Evolutionary conservation across 768 basidiomycete genomes (phyloP).

Genomic region (Hypsizygus marmoreus): DNA sequence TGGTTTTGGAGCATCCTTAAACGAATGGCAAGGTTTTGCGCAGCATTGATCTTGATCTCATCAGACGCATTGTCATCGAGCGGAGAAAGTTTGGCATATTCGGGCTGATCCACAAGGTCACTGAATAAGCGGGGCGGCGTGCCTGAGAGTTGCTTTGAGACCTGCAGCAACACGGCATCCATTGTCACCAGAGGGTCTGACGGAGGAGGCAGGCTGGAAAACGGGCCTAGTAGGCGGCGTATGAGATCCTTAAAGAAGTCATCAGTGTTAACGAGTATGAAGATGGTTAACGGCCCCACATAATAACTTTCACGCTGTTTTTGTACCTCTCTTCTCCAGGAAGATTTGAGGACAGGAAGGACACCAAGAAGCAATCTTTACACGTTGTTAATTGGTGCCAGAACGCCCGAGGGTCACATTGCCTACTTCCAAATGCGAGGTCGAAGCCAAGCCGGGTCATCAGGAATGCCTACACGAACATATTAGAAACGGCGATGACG

Average conservation of each 20-base stretch:
- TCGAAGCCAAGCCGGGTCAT: slow-evolving; percentile 74
- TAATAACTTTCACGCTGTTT: slow-evolving; percentile 75
- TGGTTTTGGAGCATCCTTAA: slow-evolving; percentile 43
- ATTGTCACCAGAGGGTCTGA: slow-evolving; percentile 35
- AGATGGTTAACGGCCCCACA: too few relatives aligned
- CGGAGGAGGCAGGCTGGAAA: slow-evolving; percentile 45
- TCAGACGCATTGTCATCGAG: slow-evolving; percentile 49
- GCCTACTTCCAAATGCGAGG: slow-evolving; percentile 78
- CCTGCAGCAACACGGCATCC: slow-evolving; percentile 52
- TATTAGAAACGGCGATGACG: slow-evolving; percentile 10
- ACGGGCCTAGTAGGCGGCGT: slow-evolving; percentile 58
- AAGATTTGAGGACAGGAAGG: slow-evolving; percentile 55
- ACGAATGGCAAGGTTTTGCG: slow-evolving; percentile 55
- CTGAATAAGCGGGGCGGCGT: slow-evolving; percentile 53
- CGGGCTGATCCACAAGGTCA: slow-evolving; percentile 55
- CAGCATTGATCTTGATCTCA: slow-evolving; percentile 48
- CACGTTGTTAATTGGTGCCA: slow-evolving; percentile 9
- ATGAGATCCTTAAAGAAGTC: slow-evolving; percentile 59
- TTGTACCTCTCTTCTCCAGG: slow-evolving; percentile 57
- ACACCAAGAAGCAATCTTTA: slow-evolving; percentile 63
- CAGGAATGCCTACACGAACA: slow-evolving; percentile 60
- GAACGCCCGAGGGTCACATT: not conserved
- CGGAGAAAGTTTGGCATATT: slow-evolving; percentile 46
- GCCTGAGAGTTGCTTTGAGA: slow-evolving; percentile 57
- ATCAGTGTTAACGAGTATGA: too few relatives aligned